Conservation (phyloP, 2,329 filamentous ascomycete genomes). For the Fusarium praegraminearum region DNA sequence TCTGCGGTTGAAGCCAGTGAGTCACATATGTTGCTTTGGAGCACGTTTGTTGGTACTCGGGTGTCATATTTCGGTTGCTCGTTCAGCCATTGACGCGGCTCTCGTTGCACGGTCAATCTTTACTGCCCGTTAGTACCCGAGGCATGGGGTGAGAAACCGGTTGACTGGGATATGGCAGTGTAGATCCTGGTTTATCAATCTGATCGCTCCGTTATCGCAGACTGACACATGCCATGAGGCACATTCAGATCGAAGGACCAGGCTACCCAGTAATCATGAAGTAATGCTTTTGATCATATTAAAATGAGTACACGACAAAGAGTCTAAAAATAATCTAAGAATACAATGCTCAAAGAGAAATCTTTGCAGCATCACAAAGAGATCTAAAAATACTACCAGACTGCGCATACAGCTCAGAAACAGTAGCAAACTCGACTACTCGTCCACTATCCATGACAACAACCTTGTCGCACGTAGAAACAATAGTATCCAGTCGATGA, state of each 20-base stretch:
- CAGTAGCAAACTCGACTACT: conserved; percentile 34
- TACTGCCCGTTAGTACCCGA: background rate
- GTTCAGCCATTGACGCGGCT: background rate
- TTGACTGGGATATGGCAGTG: background rate
- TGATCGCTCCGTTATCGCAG: conserved; percentile 6
- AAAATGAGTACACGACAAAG: background rate
- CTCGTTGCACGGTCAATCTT: background rate
- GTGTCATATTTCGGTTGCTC: background rate
- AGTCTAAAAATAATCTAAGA: background rate
- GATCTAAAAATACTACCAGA: conserved; percentile 18
- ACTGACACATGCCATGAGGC: background rate
- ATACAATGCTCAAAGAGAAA: conserved; percentile 1
- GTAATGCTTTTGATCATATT: background rate
- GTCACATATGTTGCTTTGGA: background rate
- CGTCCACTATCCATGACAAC: conserved; percentile 36
- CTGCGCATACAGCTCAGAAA: conserved; percentile 8
- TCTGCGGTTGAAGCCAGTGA: background rate
- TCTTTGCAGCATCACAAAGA: conserved; percentile 25
- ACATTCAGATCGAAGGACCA: background rate
- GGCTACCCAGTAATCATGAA: background rate
- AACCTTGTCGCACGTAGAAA: conserved; percentile 38
- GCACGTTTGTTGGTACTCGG: no score
- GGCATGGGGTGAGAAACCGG: background rate
- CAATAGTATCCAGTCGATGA: conserved; percentile 38
- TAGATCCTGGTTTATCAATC: background rate